These are phyloP conservation scores for Cyberlindnera sargentensis DNA, from an alignment of 805 yeast genomes.

Conservation along the genomic window DNA sequence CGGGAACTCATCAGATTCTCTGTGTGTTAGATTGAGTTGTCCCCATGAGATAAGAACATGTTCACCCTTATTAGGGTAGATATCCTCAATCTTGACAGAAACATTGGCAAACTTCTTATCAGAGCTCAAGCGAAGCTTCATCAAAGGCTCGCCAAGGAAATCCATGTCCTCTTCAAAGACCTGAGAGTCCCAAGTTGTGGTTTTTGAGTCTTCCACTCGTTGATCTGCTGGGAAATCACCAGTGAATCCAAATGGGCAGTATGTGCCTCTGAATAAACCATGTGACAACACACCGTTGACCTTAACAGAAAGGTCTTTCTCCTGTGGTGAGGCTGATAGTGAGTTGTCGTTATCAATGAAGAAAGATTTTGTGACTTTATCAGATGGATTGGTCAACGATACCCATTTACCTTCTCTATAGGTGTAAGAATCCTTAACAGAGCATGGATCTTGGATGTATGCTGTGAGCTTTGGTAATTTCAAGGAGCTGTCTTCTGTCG, in stretches of 20 bases:
- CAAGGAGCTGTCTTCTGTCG: conserved; percentile 17
- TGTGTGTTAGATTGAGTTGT: conserved; percentile 34
- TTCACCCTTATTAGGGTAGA: conserved; percentile 29
- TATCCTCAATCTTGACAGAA: conserved; percentile 33
- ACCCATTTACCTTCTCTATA: conserved; percentile 36
- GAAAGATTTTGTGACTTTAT: conserved; percentile 11
- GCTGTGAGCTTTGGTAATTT: conserved; percentile 31
- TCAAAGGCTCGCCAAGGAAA: conserved; percentile 32
- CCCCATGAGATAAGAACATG: conserved; percentile 38
- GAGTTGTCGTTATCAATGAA: conserved; percentile 11
- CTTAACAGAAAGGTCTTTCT: background rate
- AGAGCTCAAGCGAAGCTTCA: conserved; percentile 27
- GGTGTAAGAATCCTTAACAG: conserved; percentile 31
- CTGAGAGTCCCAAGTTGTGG: conserved; percentile 30
- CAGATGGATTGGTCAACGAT: conserved; percentile 18
- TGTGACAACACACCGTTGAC: conserved; percentile 31
- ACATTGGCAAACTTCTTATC: conserved; percentile 34
- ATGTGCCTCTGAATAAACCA: conserved; percentile 39
- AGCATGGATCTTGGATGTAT: conserved; percentile 36
- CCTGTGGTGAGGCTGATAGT: background rate
- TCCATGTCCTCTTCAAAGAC: conserved; percentile 20
- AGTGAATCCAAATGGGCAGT: conserved; percentile 39
- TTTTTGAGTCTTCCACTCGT: conserved; percentile 34
- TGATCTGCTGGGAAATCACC: conserved; percentile 43
- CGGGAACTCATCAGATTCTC: conserved; percentile 37